Evolutionary conservation across 2,329 filamentous ascomycete species (phyloP).

Genomic region (Exophiala spinifera): DNA sequence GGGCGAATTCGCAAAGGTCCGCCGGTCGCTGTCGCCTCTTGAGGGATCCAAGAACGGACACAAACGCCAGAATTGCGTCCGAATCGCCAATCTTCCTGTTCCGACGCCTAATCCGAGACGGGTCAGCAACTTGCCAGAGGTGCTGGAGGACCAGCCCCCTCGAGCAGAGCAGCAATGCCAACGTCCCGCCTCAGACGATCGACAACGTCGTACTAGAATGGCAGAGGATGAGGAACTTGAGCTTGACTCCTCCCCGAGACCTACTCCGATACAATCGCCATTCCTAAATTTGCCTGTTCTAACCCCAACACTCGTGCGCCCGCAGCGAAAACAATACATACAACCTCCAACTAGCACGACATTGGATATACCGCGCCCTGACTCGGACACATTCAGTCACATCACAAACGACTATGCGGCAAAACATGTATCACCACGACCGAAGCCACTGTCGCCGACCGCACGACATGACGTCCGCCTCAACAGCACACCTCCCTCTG

Average conservation of each 20-base stretch:
- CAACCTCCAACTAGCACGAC: conserved; percentile 1
- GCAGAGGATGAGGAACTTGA: not conserved
- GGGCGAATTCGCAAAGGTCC: conserved; percentile 6
- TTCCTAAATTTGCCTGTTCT: conserved; percentile 17
- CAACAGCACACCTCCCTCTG: conserved; percentile 11
- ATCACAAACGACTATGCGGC: not conserved
- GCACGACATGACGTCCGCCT: not conserved
- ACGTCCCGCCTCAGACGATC: too few species aligned
- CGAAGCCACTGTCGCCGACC: conserved; percentile 11
- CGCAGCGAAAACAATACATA: conserved; percentile 9
- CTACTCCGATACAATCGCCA: conserved; percentile 9
- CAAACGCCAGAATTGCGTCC: conserved; percentile 43
- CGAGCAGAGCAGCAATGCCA: not conserved
- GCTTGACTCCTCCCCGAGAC: conserved; percentile 4
- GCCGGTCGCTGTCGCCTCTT: conserved; percentile 13
- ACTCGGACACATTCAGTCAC: conserved; percentile 12
- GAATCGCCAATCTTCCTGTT: conserved; percentile 31
- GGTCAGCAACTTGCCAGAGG: conserved; percentile 6
- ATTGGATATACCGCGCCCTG: conserved; percentile 15
- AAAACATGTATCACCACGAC: not conserved
- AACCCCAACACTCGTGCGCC: conserved; percentile 11
- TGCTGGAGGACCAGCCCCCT: conserved; percentile 10
- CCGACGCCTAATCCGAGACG: conserved; percentile 3
- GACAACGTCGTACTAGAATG: not conserved
- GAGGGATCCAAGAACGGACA: conserved; percentile 35